Evolutionary conservation across 805 yeast genomes (phyloP), one percentile per base, ranked within the genome.

Genomic region (Metschnikowia reukaufii): DNA sequence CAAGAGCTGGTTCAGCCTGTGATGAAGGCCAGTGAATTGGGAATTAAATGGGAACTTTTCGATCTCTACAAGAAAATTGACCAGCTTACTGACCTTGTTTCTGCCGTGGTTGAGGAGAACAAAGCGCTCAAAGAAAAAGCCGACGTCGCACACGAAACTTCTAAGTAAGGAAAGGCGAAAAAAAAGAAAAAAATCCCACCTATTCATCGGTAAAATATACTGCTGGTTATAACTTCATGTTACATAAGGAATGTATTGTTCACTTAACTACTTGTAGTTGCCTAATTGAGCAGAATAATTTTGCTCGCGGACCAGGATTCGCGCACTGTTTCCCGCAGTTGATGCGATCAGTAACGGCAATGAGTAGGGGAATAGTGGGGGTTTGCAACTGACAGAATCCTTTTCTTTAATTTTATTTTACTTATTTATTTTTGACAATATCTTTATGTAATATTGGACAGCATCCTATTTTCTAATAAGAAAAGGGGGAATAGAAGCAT

Each of bases 11-110:
- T 76, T 6, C 88, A 87, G 42, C 87, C 87, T 2, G 81, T 84
- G 4, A 72, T 70, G 20, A 66, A 72, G 44, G 88, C 87, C 30
- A 74, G 70, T 47, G 64, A 66, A 17, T 64, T 66, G 6, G 86
- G 88, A 33, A 68, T 84, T 43, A 78, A 81, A 37, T 81, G 88
- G 87, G 88, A 84, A 57, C 67, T 74, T 36, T 83, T 73, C 55
- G 80, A 74, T 45, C 55, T 85, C 16, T 78, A 80, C 60, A 58
- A 66, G 21, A 80, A 80, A 58, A 62, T 83, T 32, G 83, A 79
- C 44, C 63, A 66, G 34, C 63, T 79, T 48, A 67, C 77, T 2
- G 49, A 45, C 2, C 56, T 76, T 23, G 76, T 79, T 19, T 68
- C 68, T 33, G 46, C 55, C 1, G 67, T 76, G 4, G 62, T 77